These are phyloP conservation scores for Eucalyptus marginata DNA, from an alignment of 345 rosid species.

Conservation along the genomic window DNA sequence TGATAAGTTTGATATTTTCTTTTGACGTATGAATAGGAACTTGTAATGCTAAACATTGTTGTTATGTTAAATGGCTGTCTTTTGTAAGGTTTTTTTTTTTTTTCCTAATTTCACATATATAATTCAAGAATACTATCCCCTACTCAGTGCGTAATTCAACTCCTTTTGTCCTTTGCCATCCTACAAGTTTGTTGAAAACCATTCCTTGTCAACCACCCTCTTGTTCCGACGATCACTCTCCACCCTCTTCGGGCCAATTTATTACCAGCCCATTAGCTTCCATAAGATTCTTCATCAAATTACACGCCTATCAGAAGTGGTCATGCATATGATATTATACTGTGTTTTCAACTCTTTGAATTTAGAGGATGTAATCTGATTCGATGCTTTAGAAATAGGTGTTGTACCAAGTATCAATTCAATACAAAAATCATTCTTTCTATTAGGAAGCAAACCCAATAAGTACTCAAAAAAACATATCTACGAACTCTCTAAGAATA, in stretches of 20 bases:
- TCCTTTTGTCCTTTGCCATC: accelerated
- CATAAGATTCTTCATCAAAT: not conserved
- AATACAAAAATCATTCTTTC: too few relatives aligned
- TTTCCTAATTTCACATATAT: too few relatives aligned
- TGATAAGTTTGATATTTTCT: too few relatives aligned
- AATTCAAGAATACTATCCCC: too few relatives aligned
- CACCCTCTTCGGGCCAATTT: not conserved
- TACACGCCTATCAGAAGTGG: not conserved
- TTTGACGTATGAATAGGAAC: not conserved
- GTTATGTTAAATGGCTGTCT: accelerated
- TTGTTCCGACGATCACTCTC: not conserved
- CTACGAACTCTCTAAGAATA: not conserved
- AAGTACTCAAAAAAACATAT: not conserved
- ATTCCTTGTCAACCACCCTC: accelerated
- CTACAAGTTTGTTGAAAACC: accelerated
- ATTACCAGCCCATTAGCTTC: accelerated
- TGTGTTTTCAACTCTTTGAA: not conserved
- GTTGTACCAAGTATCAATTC: not conserved
- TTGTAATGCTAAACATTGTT: too few relatives aligned
- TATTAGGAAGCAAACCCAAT: not conserved
- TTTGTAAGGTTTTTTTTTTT: too few relatives aligned
- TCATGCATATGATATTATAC: not conserved
- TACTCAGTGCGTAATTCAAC: too few relatives aligned
- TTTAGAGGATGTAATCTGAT: too few relatives aligned
- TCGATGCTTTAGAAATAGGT: not conserved